These are phyloP conservation scores for Farysia itapuensis DNA, from an alignment of 1,284 basidiomycete genomes.

Conservation along the genomic window DNA sequence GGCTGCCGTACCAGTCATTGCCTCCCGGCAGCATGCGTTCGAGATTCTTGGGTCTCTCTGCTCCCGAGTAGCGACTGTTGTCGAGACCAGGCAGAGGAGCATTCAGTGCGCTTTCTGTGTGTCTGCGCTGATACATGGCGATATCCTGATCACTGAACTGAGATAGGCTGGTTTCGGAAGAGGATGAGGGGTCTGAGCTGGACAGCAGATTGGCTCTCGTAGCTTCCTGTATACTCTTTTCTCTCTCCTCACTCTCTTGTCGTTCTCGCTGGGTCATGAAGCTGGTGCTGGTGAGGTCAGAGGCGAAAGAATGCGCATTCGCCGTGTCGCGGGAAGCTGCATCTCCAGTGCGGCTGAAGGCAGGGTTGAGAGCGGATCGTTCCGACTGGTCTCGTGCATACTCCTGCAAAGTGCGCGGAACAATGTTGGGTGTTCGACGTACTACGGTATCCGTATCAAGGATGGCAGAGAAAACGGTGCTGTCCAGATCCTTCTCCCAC, in stretches of 20 bases:
- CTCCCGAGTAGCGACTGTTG: conserved; percentile 34
- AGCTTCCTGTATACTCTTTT: too few species aligned
- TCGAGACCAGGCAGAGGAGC: conserved; percentile 14
- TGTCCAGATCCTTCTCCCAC: conserved; percentile 29
- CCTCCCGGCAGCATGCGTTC: conserved; percentile 26
- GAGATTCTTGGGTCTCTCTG: conserved; percentile 26
- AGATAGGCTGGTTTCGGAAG: conserved; percentile 2
- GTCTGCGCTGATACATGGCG: conserved; percentile 32
- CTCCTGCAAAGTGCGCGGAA: conserved; percentile 21
- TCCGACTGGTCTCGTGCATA: conserved; percentile 20
- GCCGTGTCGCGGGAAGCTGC: conserved; percentile 6
- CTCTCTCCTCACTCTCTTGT: too few species aligned
- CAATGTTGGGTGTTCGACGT: conserved; percentile 23
- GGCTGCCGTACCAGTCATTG: conserved; percentile 37
- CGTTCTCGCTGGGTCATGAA: conserved; percentile 30
- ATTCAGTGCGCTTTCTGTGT: conserved; percentile 19
- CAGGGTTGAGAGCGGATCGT: conserved; percentile 23
- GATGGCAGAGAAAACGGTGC: conserved; percentile 30
- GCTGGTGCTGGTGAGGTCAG: conserved; percentile 32
- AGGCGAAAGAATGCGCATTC: conserved; percentile 17
- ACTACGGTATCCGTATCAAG: conserved; percentile 29
- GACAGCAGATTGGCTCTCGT: neutral
- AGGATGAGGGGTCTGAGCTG: neutral
- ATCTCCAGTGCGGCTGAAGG: conserved; percentile 29
- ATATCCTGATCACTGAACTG: conserved; percentile 35